A percentile compares a stretch with the other conserved stretches of the same genome.
Conservation (phyloP, 306 rosid species). For the Rubus idaeus region DNA sequence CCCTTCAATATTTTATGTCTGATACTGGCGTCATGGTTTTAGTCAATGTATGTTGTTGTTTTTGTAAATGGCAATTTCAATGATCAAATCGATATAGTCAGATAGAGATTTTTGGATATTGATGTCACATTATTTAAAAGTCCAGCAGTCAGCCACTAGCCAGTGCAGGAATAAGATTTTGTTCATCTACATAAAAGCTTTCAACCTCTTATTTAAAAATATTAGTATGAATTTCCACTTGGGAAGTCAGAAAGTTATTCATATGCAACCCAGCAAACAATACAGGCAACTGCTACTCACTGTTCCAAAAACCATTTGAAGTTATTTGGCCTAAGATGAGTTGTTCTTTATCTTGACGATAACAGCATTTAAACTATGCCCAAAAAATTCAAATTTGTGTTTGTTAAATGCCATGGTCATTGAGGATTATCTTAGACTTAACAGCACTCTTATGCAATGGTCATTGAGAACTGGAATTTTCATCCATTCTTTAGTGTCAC, state of each 20-base stretch:
- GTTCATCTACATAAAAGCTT: not conserved
- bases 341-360: not conserved
- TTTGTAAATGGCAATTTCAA: not conserved
- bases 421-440: too few relatives aligned
- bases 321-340: not conserved
- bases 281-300: not conserved
- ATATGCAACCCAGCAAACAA: not conserved
- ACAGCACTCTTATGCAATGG: not conserved
- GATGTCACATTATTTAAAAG: not conserved
- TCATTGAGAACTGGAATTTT: not conserved
- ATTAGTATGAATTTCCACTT: not conserved
- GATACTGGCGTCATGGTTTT: not conserved
- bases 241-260: not conserved
- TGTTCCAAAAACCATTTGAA: not conserved
- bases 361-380: not conserved
- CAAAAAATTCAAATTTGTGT: not conserved
- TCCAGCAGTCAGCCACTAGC: not conserved
- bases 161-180: not conserved
- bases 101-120: not conserved
- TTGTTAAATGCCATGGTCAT: not conserved
- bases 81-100: not conserved
- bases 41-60: not conserved
- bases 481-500: not conserved
- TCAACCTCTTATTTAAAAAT: not conserved
- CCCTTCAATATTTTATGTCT: not conserved